phyloP scores from a whole-genome alignment of 2,329 filamentous ascomycete genomes.

The Massarina eburnea region DNA sequence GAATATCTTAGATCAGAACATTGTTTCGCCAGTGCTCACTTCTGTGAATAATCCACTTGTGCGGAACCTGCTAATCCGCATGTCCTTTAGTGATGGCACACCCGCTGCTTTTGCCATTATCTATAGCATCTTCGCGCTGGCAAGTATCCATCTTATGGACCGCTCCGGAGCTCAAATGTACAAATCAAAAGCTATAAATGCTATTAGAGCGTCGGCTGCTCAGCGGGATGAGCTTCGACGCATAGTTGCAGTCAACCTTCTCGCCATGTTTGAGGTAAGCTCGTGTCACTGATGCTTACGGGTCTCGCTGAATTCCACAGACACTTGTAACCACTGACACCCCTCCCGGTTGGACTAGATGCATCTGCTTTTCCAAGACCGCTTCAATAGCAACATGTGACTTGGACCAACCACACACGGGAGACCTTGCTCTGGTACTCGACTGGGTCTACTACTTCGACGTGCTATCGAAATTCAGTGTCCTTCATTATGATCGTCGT shows the following conservation, averaged over 20 bases:
- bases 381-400: background rate
- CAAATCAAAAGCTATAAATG: conserved; percentile 9
- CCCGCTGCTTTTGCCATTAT: conserved; percentile 10
- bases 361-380: background rate
- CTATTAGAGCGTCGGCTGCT: conserved; percentile 6
- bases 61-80: conserved; percentile 10
- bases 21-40: conserved; percentile 9
- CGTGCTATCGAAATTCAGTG: background rate
- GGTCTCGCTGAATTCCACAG: background rate
- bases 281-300: background rate
- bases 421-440: background rate
- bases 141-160: conserved; percentile 12
- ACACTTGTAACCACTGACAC: background rate
- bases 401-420: background rate
- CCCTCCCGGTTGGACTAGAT: background rate
- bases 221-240: conserved; percentile 10
- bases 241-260: conserved; percentile 14
- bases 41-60: conserved; percentile 4
- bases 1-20: conserved; percentile 9
- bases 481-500: background rate
- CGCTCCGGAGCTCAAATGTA: conserved; percentile 4
- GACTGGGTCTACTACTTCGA: conserved; percentile 1
- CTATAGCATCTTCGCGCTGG: conserved; percentile 13
- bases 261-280: conserved; percentile 16
- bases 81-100: conserved; percentile 12